A percentile compares a stretch with the other conserved stretches of the same genome.
These are phyloP conservation scores for Epichloe hybrida DNA, from an alignment of 2,329 filamentous ascomycete genomes.

Conservation along the genomic window DNA sequence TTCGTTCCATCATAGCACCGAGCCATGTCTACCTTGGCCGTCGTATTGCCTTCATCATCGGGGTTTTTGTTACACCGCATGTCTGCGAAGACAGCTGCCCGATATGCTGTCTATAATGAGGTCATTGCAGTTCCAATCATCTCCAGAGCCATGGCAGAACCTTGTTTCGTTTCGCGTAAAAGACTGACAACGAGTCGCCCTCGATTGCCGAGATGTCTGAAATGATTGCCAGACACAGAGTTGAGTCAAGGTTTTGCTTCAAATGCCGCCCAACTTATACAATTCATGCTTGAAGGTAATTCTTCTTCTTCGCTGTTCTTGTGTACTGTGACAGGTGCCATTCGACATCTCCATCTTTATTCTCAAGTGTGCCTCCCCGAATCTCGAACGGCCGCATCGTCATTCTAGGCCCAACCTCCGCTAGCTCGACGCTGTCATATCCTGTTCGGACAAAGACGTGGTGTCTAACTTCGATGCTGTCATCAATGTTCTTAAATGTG, in stretches of 20 bases:
- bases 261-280: neutral
- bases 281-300: conserved; percentile 1
- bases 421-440: conserved; percentile 76
- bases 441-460: conserved; percentile 85
- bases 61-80: neutral
- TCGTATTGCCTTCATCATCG: neutral
- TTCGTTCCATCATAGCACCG: neutral
- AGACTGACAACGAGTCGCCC: neutral
- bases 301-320: conserved; percentile 85
- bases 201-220: neutral
- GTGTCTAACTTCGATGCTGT: conserved; percentile 75
- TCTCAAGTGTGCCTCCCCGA: conserved; percentile 74
- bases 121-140: neutral
- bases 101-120: neutral
- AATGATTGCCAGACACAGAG: too few relatives aligned
- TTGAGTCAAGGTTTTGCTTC: neutral
- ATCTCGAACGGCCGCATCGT: conserved; percentile 97
- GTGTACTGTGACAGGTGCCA: conserved; percentile 97
- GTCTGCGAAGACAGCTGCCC: neutral
- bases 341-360: conserved; percentile 88
- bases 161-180: neutral
- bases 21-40: neutral
- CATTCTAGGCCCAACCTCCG: conserved; percentile 87
- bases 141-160: neutral
- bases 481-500: conserved; percentile 88